phyloP scores from a whole-genome alignment of 805 yeast species.

The Maudiozyma bulderi region DNA sequence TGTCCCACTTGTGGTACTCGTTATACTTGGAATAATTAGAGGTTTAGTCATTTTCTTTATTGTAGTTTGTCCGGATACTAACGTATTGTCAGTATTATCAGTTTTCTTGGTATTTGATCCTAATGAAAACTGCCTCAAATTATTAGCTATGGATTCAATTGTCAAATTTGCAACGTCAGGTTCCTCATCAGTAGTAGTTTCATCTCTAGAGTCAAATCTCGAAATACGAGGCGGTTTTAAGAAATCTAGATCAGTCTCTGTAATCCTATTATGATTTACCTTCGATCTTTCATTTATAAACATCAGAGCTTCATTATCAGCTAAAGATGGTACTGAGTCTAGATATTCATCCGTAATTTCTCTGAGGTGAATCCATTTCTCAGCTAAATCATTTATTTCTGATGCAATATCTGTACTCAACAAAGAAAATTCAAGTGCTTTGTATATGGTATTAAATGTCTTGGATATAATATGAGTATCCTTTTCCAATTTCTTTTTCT shows the following conservation, averaged over 20 bases:
- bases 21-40: background rate
- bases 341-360: constrained; percentile 11
- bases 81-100: background rate
- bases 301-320: background rate
- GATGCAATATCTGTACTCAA: constrained; percentile 31
- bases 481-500: constrained; percentile 26
- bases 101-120: constrained; percentile 1
- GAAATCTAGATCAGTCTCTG: background rate
- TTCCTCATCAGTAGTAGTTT: constrained; percentile 11
- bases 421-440: constrained; percentile 34
- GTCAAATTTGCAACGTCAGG: constrained; percentile 9
- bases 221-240: constrained; percentile 5
- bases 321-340: background rate
- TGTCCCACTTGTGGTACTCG: background rate
- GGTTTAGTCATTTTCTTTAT: background rate
- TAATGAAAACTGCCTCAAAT: constrained; percentile 8
- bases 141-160: constrained; percentile 7
- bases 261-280: background rate
- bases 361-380: constrained; percentile 27
- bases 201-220: background rate
- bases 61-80: background rate
- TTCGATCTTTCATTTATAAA: background rate
- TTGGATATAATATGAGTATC: constrained; percentile 34
- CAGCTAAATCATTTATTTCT: constrained; percentile 30
- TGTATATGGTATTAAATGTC: constrained; percentile 31